Evolutionary conservation across 768 basidiomycete genomes (phyloP), one percentile per base, ranked within the genome.

Genomic region (Filobasidium wieringae): DNA sequence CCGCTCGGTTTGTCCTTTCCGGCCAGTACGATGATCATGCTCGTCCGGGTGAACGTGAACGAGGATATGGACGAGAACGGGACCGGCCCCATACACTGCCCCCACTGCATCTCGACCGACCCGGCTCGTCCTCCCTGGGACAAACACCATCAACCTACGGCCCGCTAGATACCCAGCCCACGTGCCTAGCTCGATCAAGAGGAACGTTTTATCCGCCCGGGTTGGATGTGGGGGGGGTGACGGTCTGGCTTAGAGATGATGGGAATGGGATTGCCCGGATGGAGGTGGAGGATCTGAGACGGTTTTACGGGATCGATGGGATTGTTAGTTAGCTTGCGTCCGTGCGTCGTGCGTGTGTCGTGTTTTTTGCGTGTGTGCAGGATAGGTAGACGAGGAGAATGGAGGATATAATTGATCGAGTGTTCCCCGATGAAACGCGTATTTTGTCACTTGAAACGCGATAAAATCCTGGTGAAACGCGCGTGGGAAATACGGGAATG

Each of bases 201-300:
- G 82, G 83, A 15, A 82, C 88, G 55, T 75, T 90, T 36, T 90
- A 88, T 67, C 85, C 87, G 4, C 85, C 87, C 1, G 87, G 87
- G 70, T 78, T 88, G 37, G 79, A 86, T 61, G 85, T 85, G 12
- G 85, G 86, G 17, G 76, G 80, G 19, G 87, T 86, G 0, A 82
- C 85, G 59, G 85, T 90, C 51, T 88, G 87, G 87, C 77, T 88
- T n/a, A 85, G 85, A 0, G 84, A 85, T 69, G 87, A 88, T 69
- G 34, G 53, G 11, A 81, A 83, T 15, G 84, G 84, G 24, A 81
- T 87, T 15, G 85, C 84, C 7, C 78, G 80, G 36, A 81, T 84
- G 5, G 87, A 88, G 71, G 86, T 86, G 29, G 77, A 79, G 49
- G 87, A 90, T 72, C 75, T 88, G 65, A 80, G 82, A 67, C 82